phyloP scores from a whole-genome alignment of 2,329 filamentous ascomycete species.

The Colletotrichum spaethianum region DNA sequence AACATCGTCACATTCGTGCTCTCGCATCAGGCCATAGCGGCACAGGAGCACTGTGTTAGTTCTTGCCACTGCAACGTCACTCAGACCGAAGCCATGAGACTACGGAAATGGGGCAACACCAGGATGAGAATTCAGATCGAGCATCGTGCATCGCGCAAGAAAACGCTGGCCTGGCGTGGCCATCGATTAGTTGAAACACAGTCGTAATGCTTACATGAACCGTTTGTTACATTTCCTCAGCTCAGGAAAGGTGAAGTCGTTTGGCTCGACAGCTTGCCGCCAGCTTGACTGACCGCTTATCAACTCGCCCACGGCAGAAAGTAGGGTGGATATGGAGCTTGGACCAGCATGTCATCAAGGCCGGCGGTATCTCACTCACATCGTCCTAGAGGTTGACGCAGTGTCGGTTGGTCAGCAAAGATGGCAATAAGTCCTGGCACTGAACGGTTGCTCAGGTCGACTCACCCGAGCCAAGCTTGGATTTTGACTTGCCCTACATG shows the following conservation, averaged over 20 bases:
- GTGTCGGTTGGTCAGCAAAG: not conserved
- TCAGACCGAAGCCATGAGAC: not conserved
- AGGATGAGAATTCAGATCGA: no score
- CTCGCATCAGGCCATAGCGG: no score
- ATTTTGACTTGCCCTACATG: not conserved
- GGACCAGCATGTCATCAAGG: constrained; percentile 1
- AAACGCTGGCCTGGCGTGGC: not conserved
- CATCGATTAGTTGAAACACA: not conserved
- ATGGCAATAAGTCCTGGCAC: not conserved
- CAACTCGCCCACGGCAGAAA: not conserved
- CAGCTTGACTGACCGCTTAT: not conserved
- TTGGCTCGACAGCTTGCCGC: not conserved
- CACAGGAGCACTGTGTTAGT: no score
- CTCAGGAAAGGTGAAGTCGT: not conserved
- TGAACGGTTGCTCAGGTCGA: no score
- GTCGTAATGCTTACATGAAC: not conserved
- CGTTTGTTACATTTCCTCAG: not conserved
- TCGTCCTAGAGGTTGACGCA: not conserved
- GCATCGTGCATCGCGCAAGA: no score
- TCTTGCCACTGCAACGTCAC: not conserved
- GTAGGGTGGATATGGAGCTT: not conserved
- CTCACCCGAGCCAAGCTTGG: not conserved
- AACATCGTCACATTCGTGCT: no score
- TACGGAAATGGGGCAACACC: no score
- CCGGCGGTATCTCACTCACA: not conserved